Evolutionary conservation across 129 eudicot species (phyloP), one percentile per base, ranked within the genome.

Genomic region (Flaveria trinervia): DNA sequence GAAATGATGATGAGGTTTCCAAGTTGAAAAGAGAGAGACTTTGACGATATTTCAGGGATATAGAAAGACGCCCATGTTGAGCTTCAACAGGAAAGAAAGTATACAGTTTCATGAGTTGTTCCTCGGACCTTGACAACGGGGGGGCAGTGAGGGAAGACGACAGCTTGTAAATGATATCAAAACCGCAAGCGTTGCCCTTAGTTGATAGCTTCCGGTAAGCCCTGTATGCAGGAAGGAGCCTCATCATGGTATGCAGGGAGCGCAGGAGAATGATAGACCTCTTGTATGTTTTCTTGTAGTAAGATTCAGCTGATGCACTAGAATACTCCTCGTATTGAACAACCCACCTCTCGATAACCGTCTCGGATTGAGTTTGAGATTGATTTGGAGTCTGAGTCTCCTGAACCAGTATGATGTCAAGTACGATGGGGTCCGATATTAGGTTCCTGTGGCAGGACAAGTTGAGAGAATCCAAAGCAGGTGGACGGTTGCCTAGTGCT

Each of bases 301-400:
- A 82, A 76, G 79, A 71, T 26, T 85, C 92, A 15, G 79, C 0
- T 4, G 36, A 30, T 26, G 78, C n/a, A 71, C 83, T 86, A 10
- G 65, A 68, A 76, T 75, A 20, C 80, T 93, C 97, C 78, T 93
- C 96, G 61, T 83, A 89, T 48, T 95, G 97, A 62, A 95, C 91
- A 22, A 84, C 86, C 99, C 99, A 95, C 84, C 99, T 91, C 85
- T 95, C 99, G 6, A 95, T 67, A n/a, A 89, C 87, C 7, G 99
- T 95, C 83, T n/a, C n/a, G n/a, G n/a, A n/a, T n/a, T n/a, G n/a
- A n/a, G 22, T 0, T 20, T 95, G 96, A 36, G 41, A 36, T 36
- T 4, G 39, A 41, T 67, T 48, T 15, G 55, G 83, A 7, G 50
- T n/a, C n/a, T 26, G 70, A 60, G 54, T 65, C 23, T 87, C 90